Conservation (phyloP, 129 eudicot genomes). For the Flaveria linearis region DNA sequence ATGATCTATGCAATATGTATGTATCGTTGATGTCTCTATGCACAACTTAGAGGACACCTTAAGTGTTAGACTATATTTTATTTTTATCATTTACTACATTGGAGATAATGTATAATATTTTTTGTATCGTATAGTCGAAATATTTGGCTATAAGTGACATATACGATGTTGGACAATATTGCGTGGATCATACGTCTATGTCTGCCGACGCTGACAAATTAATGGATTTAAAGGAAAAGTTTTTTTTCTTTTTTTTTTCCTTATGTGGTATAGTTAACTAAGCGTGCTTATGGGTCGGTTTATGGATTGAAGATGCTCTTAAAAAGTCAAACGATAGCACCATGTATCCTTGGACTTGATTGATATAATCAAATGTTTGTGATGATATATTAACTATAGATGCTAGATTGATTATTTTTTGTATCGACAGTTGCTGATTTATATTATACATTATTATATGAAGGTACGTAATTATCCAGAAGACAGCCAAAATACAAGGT, state of each 20-base stretch:
- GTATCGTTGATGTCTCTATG: background rate
- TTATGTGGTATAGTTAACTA: no score
- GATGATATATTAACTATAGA: background rate
- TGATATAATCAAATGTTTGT: background rate
- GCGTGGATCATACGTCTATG: background rate
- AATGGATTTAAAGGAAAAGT: no score
- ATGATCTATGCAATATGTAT: background rate
- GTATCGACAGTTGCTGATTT: background rate
- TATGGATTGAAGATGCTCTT: background rate
- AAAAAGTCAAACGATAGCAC: background rate
- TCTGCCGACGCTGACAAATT: no score
- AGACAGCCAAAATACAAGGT: conserved; percentile 9
- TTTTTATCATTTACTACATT: background rate
- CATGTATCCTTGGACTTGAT: background rate
- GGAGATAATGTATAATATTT: background rate
- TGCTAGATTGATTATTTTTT: background rate
- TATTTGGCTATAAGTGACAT: background rate
- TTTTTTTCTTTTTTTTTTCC: no score
- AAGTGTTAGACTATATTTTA: background rate
- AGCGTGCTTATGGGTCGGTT: no score
- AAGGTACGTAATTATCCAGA: background rate
- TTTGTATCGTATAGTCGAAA: background rate
- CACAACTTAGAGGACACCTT: conserved; percentile 2
- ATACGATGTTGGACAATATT: background rate
- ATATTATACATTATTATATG: background rate